These are phyloP conservation scores for Trichothecium sympodiale DNA, from an alignment of 2,329 filamentous ascomycete species.

Conservation along the genomic window DNA sequence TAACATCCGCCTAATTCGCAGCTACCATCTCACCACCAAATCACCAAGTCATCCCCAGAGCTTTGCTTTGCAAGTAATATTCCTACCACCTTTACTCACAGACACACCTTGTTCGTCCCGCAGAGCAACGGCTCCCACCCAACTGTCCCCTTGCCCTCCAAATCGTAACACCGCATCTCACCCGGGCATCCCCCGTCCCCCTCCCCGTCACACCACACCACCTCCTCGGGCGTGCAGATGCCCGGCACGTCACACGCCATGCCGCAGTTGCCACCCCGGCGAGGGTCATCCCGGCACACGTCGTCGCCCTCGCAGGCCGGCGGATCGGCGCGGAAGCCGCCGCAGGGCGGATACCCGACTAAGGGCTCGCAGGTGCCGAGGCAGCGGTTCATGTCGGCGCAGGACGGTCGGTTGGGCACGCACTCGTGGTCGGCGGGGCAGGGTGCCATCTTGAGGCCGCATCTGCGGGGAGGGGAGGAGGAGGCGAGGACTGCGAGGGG, in stretches of 20 bases:
- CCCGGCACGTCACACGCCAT: conserved; percentile 13
- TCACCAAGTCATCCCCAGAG: too few relatives aligned
- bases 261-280: conserved; percentile 12
- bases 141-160: background rate
- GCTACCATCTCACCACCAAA: too few relatives aligned
- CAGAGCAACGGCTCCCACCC: too few relatives aligned
- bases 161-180: conserved; percentile 5
- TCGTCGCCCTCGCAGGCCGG: conserved; percentile 12
- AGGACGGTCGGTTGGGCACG: conserved; percentile 10
- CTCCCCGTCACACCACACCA: too few relatives aligned
- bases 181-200: conserved; percentile 2
- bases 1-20: too few relatives aligned
- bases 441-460: conserved; percentile 17
- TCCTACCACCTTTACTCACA: too few relatives aligned
- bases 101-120: too few relatives aligned
- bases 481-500: too few relatives aligned
- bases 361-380: conserved; percentile 13
- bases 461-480: conserved; percentile 6
- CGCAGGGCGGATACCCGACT: conserved; percentile 17
- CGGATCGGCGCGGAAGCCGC: conserved; percentile 16
- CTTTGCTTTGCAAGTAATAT: too few relatives aligned
- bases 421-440: conserved; percentile 16
- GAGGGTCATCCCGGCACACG: conserved; percentile 22
- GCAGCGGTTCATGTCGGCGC: conserved; percentile 16
- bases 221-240: conserved; percentile 11